Evolutionary conservation across 108 stramenopile genomes (phyloP).

Genomic region (Discostella stelligeroides): DNA sequence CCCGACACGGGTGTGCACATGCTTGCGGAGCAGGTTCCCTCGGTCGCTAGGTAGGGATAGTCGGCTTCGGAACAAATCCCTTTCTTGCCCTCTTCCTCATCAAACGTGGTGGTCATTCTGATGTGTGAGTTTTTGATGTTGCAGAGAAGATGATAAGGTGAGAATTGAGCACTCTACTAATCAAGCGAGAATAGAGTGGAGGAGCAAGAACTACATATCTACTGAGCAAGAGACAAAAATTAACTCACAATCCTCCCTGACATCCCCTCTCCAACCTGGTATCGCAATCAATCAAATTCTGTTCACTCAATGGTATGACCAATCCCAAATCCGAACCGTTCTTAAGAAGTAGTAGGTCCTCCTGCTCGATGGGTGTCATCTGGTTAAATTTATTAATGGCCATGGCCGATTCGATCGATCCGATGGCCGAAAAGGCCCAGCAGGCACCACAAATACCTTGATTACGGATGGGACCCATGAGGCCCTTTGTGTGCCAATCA

Average conservation of each 20-base stretch:
- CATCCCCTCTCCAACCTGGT: constrained; percentile 82
- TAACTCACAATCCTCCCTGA: constrained; percentile 93
- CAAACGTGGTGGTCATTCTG: constrained; percentile 95
- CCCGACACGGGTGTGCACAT: constrained; percentile 80
- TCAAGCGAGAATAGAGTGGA: too few species aligned
- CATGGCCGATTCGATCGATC: constrained; percentile 92
- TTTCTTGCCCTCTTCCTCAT: constrained; percentile 80
- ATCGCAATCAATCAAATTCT: constrained; percentile 96
- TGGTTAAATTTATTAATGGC: constrained; percentile 62
- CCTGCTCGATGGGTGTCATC: constrained; percentile 10
- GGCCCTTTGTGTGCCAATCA: constrained; percentile 86
- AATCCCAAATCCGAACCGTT: constrained; percentile 55
- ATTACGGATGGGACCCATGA: constrained; percentile 91
- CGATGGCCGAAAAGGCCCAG: constrained; percentile 97
- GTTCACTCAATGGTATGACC: constrained; percentile 86
- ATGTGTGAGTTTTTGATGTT: too few species aligned
- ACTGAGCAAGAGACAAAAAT: too few species aligned
- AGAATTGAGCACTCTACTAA: too few species aligned
- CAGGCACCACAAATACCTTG: constrained; percentile 90
- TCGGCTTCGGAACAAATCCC: constrained; percentile 91
- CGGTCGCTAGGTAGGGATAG: constrained; percentile 85
- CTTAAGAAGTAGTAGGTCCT: too few species aligned
- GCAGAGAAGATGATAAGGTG: too few species aligned
- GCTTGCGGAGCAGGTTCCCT: constrained; percentile 61
- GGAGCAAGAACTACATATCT: too few species aligned